Conservation (phyloP, 2,329 filamentous ascomycete species). For the Biscogniauxia mediterranea region DNA sequence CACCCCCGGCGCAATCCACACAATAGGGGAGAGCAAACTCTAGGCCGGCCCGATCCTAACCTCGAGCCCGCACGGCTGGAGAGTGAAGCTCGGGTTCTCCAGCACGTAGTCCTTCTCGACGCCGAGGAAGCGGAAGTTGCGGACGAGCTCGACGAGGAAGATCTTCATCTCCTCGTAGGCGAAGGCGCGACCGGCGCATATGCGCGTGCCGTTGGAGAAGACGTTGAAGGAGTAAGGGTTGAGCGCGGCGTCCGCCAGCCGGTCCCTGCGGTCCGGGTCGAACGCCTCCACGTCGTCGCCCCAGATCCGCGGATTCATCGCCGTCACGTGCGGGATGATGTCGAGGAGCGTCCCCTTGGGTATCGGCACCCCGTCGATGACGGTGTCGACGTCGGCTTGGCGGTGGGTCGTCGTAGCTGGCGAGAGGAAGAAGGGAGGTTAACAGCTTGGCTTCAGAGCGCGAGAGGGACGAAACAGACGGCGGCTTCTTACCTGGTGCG, state of each 20-base stretch:
- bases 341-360: constrained; percentile 26
- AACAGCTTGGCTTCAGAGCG: neutral
- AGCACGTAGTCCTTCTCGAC: constrained; percentile 7
- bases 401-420: constrained; percentile 12
- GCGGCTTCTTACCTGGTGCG: constrained; percentile 9
- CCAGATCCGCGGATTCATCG: constrained; percentile 25
- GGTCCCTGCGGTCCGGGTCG: constrained; percentile 24
- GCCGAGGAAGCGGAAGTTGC: constrained; percentile 9
- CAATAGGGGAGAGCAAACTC: neutral
- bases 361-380: constrained; percentile 22
- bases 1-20: no score
- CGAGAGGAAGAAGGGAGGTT: neutral
- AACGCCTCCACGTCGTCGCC: constrained; percentile 24
- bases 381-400: constrained; percentile 15
- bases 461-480: no score
- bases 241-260: constrained; percentile 9
- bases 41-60: neutral
- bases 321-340: constrained; percentile 18
- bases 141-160: constrained; percentile 23
- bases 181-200: constrained; percentile 27
- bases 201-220: constrained; percentile 27
- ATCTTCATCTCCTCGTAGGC: constrained; percentile 28
- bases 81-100: constrained; percentile 7
- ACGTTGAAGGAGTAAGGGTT: constrained; percentile 13
- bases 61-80: neutral